phyloP scores from a whole-genome alignment of 805 yeast species.

The Yarrowia sp. region DNA sequence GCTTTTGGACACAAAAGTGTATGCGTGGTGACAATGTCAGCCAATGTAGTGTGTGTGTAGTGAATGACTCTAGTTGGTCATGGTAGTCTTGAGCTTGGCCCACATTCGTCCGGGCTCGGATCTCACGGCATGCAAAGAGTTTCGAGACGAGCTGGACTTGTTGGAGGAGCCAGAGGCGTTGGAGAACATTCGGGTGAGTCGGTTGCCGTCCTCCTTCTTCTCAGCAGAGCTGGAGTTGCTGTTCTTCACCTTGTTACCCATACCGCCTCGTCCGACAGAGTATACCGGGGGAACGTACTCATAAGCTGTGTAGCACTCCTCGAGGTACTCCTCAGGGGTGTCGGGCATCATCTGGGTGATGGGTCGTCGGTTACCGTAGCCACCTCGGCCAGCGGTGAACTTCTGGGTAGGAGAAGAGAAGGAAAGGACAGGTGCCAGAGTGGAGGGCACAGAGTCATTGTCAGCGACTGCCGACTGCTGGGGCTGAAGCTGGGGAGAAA shows the following conservation, averaged over 20 bases:
- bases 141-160: neutral
- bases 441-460: slow-evolving; percentile 43
- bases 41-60: no score
- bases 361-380: slow-evolving; percentile 50
- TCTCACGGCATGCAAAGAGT: slow-evolving; percentile 31
- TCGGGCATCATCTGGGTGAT: slow-evolving; percentile 46
- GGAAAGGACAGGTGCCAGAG: slow-evolving; percentile 51
- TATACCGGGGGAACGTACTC: slow-evolving; percentile 48
- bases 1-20: slow-evolving; percentile 10
- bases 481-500: slow-evolving; percentile 34
- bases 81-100: slow-evolving; percentile 41
- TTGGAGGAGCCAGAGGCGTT: neutral
- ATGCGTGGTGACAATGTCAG: neutral
- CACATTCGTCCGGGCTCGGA: slow-evolving; percentile 39
- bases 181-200: slow-evolving; percentile 23
- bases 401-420: slow-evolving; percentile 49
- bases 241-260: slow-evolving; percentile 48
- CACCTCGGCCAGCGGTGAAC: slow-evolving; percentile 52
- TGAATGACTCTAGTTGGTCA: slow-evolving; percentile 37
- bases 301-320: slow-evolving; percentile 48
- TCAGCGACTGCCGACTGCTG: slow-evolving; percentile 6
- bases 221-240: neutral
- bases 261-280: slow-evolving; percentile 52
- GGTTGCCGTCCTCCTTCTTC: slow-evolving; percentile 2
- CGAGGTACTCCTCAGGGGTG: slow-evolving; percentile 49